Evolutionary conservation across 495 filamentous ascomycete genomes (phyloP).

Genomic region (Xylaria acuta): DNA sequence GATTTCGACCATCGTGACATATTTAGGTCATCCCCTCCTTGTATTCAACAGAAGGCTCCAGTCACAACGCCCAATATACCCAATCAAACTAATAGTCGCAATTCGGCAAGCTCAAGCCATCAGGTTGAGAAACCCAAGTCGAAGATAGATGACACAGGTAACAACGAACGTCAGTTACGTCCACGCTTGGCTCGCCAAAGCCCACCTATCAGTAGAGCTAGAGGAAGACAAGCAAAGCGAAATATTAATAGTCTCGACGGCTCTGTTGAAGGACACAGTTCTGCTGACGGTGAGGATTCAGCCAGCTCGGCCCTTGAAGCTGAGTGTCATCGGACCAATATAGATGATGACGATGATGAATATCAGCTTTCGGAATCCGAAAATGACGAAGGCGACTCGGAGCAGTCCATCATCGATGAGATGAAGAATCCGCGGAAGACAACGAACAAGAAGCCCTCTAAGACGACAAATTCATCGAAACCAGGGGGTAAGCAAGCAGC

Average conservation of each 20-base stretch:
- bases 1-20: neutral
- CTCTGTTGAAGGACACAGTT: neutral
- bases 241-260: neutral
- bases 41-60: neutral
- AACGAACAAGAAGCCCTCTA: neutral
- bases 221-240: neutral
- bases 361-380: constrained; percentile 24
- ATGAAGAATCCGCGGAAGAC: neutral
- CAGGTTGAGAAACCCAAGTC: neutral
- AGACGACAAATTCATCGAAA: neutral
- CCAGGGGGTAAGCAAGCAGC: neutral
- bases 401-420: neutral
- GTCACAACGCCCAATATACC: neutral
- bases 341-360: constrained; percentile 16
- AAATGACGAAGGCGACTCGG: neutral
- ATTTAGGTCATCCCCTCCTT: neutral
- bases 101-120: neutral
- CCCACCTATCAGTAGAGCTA: neutral
- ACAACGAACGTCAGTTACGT: neutral
- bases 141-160: neutral
- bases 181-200: neutral
- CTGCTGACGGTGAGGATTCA: neutral
- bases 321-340: neutral
- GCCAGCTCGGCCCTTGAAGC: neutral
- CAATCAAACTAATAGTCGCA: neutral